Evolutionary conservation across 371 early-diverging fungal species (phyloP).

Genomic region (Mortierella sp.): DNA sequence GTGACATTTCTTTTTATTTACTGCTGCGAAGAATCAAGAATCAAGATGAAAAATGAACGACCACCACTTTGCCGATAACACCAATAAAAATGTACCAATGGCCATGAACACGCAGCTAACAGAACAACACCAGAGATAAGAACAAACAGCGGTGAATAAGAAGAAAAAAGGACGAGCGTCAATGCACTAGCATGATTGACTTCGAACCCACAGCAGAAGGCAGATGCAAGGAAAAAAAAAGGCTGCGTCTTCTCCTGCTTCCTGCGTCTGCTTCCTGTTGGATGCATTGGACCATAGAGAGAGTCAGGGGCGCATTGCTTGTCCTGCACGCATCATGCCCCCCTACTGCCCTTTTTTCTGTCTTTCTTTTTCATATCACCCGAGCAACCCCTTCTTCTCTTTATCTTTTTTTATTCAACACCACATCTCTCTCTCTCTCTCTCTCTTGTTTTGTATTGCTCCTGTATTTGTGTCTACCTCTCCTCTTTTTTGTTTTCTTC

Average conservation of each 20-base stretch:
- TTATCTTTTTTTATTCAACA: background rate
- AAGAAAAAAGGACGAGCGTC: background rate
- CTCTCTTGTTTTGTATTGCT: too few relatives aligned
- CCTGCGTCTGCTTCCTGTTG: background rate
- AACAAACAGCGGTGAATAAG: background rate
- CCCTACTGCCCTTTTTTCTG: background rate
- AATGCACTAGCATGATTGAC: background rate
- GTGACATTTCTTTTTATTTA: background rate
- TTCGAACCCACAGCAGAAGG: background rate
- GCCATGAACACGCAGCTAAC: background rate
- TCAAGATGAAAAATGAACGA: background rate
- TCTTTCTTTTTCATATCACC: background rate
- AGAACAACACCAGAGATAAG: background rate
- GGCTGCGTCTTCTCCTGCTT: background rate
- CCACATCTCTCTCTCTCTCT: background rate
- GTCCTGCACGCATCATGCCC: constrained; percentile 8
- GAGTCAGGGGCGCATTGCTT: constrained; percentile 5
- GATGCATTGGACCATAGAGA: background rate
- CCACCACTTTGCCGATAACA: background rate
- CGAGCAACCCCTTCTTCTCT: background rate
- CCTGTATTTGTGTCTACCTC: background rate
- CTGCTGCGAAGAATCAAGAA: background rate
- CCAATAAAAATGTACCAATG: background rate
- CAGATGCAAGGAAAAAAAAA: background rate
- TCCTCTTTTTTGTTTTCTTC: background rate